These are phyloP conservation scores for Lentinula sp. DNA, from an alignment of 768 basidiomycete species.

Conservation along the genomic window DNA sequence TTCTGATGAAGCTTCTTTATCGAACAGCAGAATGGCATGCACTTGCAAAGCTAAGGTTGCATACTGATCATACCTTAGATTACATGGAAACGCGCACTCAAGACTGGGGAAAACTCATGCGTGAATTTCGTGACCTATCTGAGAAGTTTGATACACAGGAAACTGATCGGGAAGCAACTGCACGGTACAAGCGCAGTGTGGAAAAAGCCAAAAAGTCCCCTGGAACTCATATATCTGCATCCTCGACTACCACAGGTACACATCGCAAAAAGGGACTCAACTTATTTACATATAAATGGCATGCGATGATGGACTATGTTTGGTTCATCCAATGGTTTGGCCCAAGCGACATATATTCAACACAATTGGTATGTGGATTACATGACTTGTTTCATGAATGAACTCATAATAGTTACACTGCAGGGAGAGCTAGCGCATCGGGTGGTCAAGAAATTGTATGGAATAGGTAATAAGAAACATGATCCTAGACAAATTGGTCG, in stretches of 20 bases:
- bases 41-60: constrained; percentile 14
- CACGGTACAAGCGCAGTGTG: background rate
- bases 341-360: constrained; percentile 30
- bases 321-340: constrained; percentile 18
- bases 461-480: constrained; percentile 23
- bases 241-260: background rate
- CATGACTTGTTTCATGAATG: too few relatives aligned
- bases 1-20: constrained; percentile 8
- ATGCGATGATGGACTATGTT: constrained; percentile 27
- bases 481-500: background rate
- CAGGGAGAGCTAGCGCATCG: constrained; percentile 35
- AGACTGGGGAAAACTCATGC: background rate
- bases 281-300: constrained; percentile 24
- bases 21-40: constrained; percentile 15
- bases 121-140: constrained; percentile 1
- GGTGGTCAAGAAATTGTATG: constrained; percentile 26
- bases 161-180: constrained; percentile 3
- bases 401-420: background rate
- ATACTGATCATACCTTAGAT: constrained; percentile 10
- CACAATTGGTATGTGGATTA: constrained; percentile 21
- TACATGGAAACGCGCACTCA: constrained; percentile 5
- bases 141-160: background rate
- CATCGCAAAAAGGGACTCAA: constrained; percentile 11
- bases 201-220: background rate
- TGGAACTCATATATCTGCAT: too few relatives aligned